phyloP scores from a whole-genome alignment of 306 rosid genomes.

The Arachis hypogaea region DNA sequence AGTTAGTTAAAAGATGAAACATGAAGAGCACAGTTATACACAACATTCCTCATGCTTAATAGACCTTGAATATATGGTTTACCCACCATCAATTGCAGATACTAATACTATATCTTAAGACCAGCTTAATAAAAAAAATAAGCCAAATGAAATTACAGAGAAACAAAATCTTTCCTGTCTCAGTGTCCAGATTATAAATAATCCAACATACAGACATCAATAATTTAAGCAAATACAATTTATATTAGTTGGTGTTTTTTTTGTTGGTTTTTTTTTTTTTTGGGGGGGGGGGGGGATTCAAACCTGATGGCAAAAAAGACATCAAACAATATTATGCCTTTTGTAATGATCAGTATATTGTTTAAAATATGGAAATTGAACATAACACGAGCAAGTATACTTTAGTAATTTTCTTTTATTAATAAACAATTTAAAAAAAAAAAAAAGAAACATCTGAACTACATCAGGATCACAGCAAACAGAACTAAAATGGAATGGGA shows the following conservation, averaged over 20 bases:
- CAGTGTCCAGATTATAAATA: constrained; percentile 8
- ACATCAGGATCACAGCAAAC: neutral
- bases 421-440: too few relatives aligned
- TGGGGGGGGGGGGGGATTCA: neutral
- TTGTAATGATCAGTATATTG: constrained; percentile 11
- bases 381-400: neutral
- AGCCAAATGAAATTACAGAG: constrained; percentile 11
- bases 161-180: neutral
- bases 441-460: neutral
- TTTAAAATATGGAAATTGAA: neutral
- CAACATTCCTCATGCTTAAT: neutral
- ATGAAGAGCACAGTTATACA: constrained; percentile 5
- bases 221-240: neutral
- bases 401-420: constrained; percentile 1
- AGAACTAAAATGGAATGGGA: constrained; percentile 31
- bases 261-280: neutral
- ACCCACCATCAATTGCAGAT: neutral
- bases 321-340: neutral
- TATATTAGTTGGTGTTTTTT: neutral
- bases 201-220: constrained; percentile 8
- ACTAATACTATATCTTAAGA: neutral
- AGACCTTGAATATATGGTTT: constrained; percentile 1
- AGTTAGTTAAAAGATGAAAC: neutral
- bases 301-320: neutral
- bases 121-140: neutral